Conservation (phyloP, 495 filamentous ascomycete species). For the Podospora fimiseda region DNA sequence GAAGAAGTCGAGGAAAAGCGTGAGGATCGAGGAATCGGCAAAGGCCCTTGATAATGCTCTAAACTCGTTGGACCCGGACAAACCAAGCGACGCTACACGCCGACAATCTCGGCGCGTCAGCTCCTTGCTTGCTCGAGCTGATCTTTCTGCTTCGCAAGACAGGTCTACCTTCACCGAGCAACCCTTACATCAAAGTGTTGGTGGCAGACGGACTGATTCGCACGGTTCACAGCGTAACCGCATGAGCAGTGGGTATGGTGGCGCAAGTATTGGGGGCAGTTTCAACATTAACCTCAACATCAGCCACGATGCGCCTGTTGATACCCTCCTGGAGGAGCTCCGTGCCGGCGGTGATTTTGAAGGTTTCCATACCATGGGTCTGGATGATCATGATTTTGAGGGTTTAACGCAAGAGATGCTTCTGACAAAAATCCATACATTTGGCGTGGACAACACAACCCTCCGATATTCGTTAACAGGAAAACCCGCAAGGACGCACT, state of each 20-base stretch:
- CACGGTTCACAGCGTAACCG: slow-evolving; percentile 62
- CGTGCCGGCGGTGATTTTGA: slow-evolving; percentile 53
- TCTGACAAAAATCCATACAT: slow-evolving; percentile 64
- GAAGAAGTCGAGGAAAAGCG: slow-evolving; percentile 39
- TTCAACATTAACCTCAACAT: slow-evolving; percentile 28
- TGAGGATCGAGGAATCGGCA: slow-evolving; percentile 40
- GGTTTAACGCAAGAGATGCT: slow-evolving; percentile 68
- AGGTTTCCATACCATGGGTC: slow-evolving; percentile 62
- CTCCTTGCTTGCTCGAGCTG: slow-evolving; percentile 84
- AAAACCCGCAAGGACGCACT: slow-evolving; percentile 41
- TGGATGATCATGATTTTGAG: slow-evolving; percentile 61
- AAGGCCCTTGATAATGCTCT: slow-evolving; percentile 54
- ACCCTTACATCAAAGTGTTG: slow-evolving; percentile 44
- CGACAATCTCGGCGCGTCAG: slow-evolving; percentile 83
- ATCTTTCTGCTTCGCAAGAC: slow-evolving; percentile 72
- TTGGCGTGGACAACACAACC: slow-evolving; percentile 57
- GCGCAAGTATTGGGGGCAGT: slow-evolving; percentile 30
- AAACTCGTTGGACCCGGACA: slow-evolving; percentile 68
- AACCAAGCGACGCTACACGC: slow-evolving; percentile 54
- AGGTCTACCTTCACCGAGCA: slow-evolving; percentile 68
- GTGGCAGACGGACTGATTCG: slow-evolving; percentile 57
- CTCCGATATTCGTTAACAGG: slow-evolving; percentile 50
- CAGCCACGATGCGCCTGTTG: slow-evolving; percentile 57
- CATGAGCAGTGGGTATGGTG: slow-evolving; percentile 48
- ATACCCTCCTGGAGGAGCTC: slow-evolving; percentile 67